phyloP scores from a whole-genome alignment of 768 basidiomycete species.

The Tremella mesenterica region DNA sequence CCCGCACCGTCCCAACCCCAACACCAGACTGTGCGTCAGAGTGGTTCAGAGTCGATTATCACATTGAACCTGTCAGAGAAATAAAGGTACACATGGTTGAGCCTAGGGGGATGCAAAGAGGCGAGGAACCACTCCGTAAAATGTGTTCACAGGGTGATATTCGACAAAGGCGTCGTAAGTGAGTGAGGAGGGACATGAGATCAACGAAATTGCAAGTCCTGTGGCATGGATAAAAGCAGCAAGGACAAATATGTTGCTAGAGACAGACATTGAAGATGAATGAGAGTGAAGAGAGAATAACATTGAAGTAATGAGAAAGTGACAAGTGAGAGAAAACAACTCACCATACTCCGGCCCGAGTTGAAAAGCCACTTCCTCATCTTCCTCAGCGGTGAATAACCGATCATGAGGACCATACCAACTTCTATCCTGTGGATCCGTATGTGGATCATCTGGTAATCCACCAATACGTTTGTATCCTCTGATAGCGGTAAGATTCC shows the following conservation, averaged over 20 bases:
- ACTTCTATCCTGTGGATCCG: conserved; percentile 91
- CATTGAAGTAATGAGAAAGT: too few species aligned
- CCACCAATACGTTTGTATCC: conserved; percentile 94
- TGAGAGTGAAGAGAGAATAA: too few species aligned
- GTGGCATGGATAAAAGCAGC: too few species aligned
- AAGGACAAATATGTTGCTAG: too few species aligned
- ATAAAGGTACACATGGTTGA: too few species aligned
- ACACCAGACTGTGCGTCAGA: conserved; percentile 70
- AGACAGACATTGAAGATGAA: too few species aligned
- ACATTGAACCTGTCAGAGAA: too few species aligned
- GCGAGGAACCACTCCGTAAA: too few species aligned
- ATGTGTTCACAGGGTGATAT: background rate
- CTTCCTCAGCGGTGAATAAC: conserved; percentile 82
- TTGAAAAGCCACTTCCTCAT: conserved; percentile 62
- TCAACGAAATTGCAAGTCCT: too few species aligned
- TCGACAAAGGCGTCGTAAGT: too few species aligned
- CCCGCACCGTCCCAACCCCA: conserved; percentile 99
- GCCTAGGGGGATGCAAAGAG: too few species aligned
- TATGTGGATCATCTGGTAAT: conserved; percentile 86
- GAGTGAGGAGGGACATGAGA: too few species aligned
- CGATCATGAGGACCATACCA: conserved; percentile 98
- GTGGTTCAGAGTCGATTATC: background rate
- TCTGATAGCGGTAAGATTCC: conserved; percentile 91
- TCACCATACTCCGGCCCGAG: conserved; percentile 78
- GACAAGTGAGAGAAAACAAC: conserved; percentile 45